These are phyloP conservation scores for Ceratobasidium sp. DNA, from an alignment of 1,284 basidiomycete species.

Conservation along the genomic window DNA sequence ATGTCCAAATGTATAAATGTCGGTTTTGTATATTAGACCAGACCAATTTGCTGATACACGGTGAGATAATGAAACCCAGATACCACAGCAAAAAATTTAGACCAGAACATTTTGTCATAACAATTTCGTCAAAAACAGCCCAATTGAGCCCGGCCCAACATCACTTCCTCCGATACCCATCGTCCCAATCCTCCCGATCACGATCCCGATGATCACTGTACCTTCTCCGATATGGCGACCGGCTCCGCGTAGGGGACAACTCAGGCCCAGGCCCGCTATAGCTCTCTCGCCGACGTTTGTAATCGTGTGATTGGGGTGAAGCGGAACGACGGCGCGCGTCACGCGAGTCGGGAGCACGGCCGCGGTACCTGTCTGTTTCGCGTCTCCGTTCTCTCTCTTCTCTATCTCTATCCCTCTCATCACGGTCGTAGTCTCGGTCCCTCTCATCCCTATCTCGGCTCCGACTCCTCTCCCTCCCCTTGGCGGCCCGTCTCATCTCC, in stretches of 20 bases:
- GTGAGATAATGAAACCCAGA: background rate
- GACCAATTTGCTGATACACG: background rate
- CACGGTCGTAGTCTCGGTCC: background rate
- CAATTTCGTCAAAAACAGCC: background rate
- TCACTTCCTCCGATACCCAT: background rate
- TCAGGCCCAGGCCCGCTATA: slow-evolving; percentile 9
- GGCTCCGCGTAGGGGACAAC: slow-evolving; percentile 25
- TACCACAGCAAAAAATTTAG: no score
- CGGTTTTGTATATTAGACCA: background rate
- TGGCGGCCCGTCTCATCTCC: slow-evolving; percentile 70
- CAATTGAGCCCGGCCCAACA: no score
- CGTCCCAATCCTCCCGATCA: slow-evolving; percentile 24
- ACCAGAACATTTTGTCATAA: background rate
- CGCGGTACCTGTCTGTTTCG: background rate
- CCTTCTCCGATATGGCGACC: slow-evolving; percentile 24
- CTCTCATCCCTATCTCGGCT: slow-evolving; percentile 9
- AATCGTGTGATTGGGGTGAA: slow-evolving; percentile 21
- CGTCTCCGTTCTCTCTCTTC: background rate
- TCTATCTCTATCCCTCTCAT: slow-evolving; percentile 51
- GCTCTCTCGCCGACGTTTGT: slow-evolving; percentile 20
- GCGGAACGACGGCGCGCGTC: slow-evolving; percentile 31
- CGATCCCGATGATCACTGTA: slow-evolving; percentile 13
- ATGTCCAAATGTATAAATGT: background rate
- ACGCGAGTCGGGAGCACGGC: slow-evolving; percentile 11
- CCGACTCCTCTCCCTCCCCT: slow-evolving; percentile 59